Conservation (phyloP, 169 alveolate species). For the Perkinsus olseni region DNA sequence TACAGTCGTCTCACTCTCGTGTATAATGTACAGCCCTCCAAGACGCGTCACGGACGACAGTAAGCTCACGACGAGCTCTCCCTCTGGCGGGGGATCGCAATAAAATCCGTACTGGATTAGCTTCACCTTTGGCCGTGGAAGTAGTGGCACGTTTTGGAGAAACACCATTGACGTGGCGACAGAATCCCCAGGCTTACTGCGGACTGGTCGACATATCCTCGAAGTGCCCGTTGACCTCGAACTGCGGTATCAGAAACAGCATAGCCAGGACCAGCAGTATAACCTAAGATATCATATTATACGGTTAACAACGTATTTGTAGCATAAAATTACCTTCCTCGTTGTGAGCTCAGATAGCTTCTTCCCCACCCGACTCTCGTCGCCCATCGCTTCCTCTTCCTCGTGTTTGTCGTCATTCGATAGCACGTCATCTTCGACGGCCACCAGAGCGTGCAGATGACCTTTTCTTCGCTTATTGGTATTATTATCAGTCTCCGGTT, state of each 20-base stretch:
- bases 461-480: neutral
- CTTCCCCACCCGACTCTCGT: constrained; percentile 65
- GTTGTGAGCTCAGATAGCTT: constrained; percentile 64
- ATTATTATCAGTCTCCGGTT: neutral
- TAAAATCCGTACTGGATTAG: no score
- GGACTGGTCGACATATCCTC: constrained; percentile 11
- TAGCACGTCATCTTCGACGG: no score
- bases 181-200: constrained; percentile 25
- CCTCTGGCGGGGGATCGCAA: no score
- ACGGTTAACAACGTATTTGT: no score
- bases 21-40: no score
- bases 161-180: no score
- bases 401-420: neutral
- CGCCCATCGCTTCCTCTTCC: neutral
- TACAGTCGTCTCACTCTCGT: no score
- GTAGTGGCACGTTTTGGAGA: no score
- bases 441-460: no score
- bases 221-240: constrained; percentile 21
- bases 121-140: no score
- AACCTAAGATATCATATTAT: constrained; percentile 18
- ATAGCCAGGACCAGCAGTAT: constrained; percentile 52
- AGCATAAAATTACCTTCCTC: constrained; percentile 49
- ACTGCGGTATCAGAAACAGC: constrained; percentile 51
- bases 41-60: no score
- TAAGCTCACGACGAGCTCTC: no score